phyloP scores from a whole-genome alignment of 805 yeast genomes.

The Millerago galiae region DNA sequence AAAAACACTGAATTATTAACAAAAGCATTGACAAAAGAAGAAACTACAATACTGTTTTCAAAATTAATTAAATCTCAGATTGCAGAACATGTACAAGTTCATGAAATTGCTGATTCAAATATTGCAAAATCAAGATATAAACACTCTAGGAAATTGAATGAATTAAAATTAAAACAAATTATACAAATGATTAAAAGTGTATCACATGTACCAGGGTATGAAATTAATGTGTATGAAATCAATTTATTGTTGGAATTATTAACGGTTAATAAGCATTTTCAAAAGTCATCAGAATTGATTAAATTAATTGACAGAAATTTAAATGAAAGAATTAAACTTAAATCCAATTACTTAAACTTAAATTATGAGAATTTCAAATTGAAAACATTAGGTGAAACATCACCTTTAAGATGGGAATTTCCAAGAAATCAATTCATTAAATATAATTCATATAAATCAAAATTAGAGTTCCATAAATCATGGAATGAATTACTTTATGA shows the following conservation, averaged over 20 bases:
- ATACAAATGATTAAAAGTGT: constrained; percentile 1
- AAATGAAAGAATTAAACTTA: too few species aligned
- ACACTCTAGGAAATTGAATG: not conserved
- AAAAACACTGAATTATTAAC: not conserved
- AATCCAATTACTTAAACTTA: not conserved
- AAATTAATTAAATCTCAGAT: constrained; percentile 1
- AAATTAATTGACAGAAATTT: not conserved
- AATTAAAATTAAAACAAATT: not conserved
- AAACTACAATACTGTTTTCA: constrained; percentile 2
- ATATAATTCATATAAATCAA: not conserved
- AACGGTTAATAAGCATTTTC: constrained; percentile 1
- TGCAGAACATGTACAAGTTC: not conserved
- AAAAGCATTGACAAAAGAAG: constrained; percentile 3
- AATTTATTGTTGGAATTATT: constrained; percentile 3
- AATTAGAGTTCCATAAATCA: not conserved
- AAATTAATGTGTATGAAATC: constrained; percentile 1
- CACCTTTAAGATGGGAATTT: constrained; percentile 13
- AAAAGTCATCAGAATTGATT: constrained; percentile 8
- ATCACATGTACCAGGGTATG: constrained; percentile 1
- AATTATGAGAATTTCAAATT: constrained; percentile 14
- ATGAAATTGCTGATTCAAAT: not conserved
- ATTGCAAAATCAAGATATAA: not conserved
- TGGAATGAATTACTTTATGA: constrained; percentile 2
- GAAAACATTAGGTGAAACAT: constrained; percentile 13
- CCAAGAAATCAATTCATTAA: not conserved